phyloP scores from a whole-genome alignment of 2,329 filamentous ascomycete genomes.

The Sclerotinia subarctica region DNA sequence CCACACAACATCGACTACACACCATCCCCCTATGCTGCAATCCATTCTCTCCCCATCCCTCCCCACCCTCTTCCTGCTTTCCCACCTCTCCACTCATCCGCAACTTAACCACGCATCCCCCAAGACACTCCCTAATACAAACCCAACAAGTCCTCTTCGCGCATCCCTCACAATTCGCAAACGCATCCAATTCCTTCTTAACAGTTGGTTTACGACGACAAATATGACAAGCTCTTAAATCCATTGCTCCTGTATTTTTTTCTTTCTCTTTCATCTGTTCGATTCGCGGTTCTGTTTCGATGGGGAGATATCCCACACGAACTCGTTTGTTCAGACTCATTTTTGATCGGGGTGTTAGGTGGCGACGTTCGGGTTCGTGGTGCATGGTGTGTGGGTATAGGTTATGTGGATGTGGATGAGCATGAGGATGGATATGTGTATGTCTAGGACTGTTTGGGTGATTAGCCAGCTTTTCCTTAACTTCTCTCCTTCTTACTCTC shows the following conservation, averaged over 20 bases:
- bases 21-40: slow-evolving; percentile 44
- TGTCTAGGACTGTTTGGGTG: slow-evolving; percentile 1
- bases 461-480: background rate
- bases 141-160: slow-evolving; percentile 62
- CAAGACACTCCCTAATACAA: slow-evolving; percentile 61
- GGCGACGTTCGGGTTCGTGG: slow-evolving; percentile 9
- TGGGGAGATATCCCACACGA: slow-evolving; percentile 3
- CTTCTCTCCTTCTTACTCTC: background rate
- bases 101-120: slow-evolving; percentile 17
- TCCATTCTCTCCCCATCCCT: slow-evolving; percentile 1
- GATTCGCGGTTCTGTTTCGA: background rate
- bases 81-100: slow-evolving; percentile 17
- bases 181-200: slow-evolving; percentile 63
- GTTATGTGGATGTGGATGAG: slow-evolving; percentile 6
- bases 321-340: slow-evolving; percentile 13
- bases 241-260: slow-evolving; percentile 12
- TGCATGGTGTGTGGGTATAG: background rate
- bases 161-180: slow-evolving; percentile 62
- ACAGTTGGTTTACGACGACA: slow-evolving; percentile 64
- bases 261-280: background rate
- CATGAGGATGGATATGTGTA: background rate
- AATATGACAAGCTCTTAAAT: slow-evolving; percentile 60
- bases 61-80: background rate
- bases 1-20: slow-evolving; percentile 67
- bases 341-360: slow-evolving; percentile 6